phyloP scores from a whole-genome alignment of 805 yeast genomes.

The Priceomyces fermenticarens region DNA sequence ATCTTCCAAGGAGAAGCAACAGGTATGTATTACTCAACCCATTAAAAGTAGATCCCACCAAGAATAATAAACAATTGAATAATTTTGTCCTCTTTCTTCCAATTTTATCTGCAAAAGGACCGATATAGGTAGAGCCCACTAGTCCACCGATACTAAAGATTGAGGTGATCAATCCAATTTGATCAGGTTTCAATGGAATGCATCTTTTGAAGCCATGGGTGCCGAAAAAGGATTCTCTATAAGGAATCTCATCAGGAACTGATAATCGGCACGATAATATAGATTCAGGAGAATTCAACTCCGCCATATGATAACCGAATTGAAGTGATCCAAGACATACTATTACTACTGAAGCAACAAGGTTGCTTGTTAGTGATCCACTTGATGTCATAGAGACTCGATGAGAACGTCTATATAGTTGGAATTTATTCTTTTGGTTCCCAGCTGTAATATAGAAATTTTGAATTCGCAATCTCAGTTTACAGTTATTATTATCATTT shows the following conservation, averaged over 20 bases:
- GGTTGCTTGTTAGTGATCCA: constrained; percentile 21
- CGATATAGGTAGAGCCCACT: constrained; percentile 67
- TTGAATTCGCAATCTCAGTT: neutral
- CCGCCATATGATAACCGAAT: constrained; percentile 94
- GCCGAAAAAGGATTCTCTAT: constrained; percentile 39
- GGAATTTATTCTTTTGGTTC: neutral
- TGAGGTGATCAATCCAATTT: constrained; percentile 73
- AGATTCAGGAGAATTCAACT: constrained; percentile 84
- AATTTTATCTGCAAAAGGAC: constrained; percentile 55
- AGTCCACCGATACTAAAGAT: constrained; percentile 84
- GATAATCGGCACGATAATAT: constrained; percentile 54
- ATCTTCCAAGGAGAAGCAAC: constrained; percentile 61
- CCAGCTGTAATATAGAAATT: neutral
- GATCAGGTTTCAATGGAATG: constrained; percentile 52
- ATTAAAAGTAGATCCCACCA: constrained; percentile 63
- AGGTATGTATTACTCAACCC: constrained; percentile 44
- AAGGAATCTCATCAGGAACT: constrained; percentile 30
- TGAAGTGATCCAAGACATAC: constrained; percentile 80
- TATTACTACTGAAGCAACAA: constrained; percentile 48
- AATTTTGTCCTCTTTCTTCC: constrained; percentile 62
- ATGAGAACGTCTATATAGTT: neutral
- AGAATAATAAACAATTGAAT: constrained; percentile 48
- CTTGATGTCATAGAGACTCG: neutral
- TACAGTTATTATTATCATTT: neutral
- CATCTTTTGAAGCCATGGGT: constrained; percentile 45